These are phyloP conservation scores for Phialemoniopsis sp. DNA, from an alignment of 2,329 filamentous ascomycete species.

Conservation along the genomic window DNA sequence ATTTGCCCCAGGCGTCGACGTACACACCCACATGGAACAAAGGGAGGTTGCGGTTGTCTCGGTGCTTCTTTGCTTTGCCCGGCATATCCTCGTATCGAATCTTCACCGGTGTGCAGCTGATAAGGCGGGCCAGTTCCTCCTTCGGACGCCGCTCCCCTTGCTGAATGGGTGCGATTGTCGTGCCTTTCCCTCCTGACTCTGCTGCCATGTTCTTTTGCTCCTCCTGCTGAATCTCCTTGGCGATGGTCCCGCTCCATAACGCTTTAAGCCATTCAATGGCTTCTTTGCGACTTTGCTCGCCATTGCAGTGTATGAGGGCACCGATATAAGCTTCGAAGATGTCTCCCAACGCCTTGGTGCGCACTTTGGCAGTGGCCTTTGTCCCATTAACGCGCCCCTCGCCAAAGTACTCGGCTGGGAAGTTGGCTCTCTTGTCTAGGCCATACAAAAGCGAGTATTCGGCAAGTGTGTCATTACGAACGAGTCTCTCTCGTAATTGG, in stretches of 20 bases:
- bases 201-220: constrained; percentile 20
- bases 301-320: constrained; percentile 67
- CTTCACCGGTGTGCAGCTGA: constrained; percentile 54
- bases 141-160: constrained; percentile 33
- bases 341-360: constrained; percentile 75
- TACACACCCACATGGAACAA: constrained; percentile 61
- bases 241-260: constrained; percentile 67
- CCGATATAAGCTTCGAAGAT: constrained; percentile 90
- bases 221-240: constrained; percentile 44
- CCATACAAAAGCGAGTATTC: constrained; percentile 67
- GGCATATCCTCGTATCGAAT: constrained; percentile 59
- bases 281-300: constrained; percentile 53
- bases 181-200: constrained; percentile 9
- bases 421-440: constrained; percentile 59
- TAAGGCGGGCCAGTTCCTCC: constrained; percentile 41
- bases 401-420: constrained; percentile 43
- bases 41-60: constrained; percentile 41
- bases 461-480: constrained; percentile 76
- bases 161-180: not conserved
- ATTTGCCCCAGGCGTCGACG: constrained; percentile 66
- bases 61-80: constrained; percentile 48
- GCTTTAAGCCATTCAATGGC: constrained; percentile 68
- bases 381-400: constrained; percentile 29
- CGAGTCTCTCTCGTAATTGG: constrained; percentile 71
- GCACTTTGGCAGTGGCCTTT: constrained; percentile 41